These are phyloP conservation scores for Aspergillus campestris DNA, from an alignment of 495 filamentous ascomycete genomes.

Conservation along the genomic window DNA sequence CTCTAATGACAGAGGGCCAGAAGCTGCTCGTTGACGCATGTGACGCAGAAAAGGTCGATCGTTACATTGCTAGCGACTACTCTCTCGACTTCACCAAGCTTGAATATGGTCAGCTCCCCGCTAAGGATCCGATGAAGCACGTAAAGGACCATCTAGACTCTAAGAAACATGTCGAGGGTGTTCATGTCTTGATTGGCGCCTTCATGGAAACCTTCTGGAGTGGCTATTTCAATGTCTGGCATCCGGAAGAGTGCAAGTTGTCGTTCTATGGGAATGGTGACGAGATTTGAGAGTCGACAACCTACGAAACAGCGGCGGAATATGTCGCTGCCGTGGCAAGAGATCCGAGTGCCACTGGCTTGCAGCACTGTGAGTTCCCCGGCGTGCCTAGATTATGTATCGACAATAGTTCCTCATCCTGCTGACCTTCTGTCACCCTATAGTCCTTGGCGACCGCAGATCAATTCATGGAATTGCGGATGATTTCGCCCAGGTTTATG, in stretches of 20 bases:
- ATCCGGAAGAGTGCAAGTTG: slow-evolving; percentile 13
- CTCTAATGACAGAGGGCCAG: slow-evolving; percentile 33
- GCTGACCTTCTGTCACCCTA: not conserved
- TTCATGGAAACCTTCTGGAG: slow-evolving; percentile 18
- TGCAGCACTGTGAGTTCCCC: slow-evolving; percentile 19
- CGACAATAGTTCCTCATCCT: not conserved
- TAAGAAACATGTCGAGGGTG: slow-evolving; percentile 23
- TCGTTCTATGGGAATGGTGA: slow-evolving; percentile 26
- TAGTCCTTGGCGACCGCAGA: slow-evolving; percentile 25
- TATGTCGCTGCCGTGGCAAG: slow-evolving; percentile 26
- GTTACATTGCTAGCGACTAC: slow-evolving; percentile 34
- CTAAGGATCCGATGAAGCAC: slow-evolving; percentile 34
- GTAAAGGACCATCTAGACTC: slow-evolving; percentile 30
- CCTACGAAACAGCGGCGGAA: slow-evolving; percentile 24
- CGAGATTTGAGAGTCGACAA: slow-evolving; percentile 26
- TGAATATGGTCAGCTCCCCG: slow-evolving; percentile 20
- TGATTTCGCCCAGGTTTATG: slow-evolving; percentile 19
- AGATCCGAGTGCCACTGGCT: slow-evolving; percentile 13
- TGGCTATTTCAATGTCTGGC: slow-evolving; percentile 10
- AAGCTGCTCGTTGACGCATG: slow-evolving; percentile 33
- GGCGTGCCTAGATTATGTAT: too few species aligned
- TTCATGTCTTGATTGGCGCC: slow-evolving; percentile 23
- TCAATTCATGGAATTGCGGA: slow-evolving; percentile 18
- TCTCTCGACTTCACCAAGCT: slow-evolving; percentile 27
- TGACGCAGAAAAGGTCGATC: slow-evolving; percentile 22